Evolutionary conservation across 2,329 filamentous ascomycete genomes (phyloP).

Genomic region (Raffaelea albimanens): DNA sequence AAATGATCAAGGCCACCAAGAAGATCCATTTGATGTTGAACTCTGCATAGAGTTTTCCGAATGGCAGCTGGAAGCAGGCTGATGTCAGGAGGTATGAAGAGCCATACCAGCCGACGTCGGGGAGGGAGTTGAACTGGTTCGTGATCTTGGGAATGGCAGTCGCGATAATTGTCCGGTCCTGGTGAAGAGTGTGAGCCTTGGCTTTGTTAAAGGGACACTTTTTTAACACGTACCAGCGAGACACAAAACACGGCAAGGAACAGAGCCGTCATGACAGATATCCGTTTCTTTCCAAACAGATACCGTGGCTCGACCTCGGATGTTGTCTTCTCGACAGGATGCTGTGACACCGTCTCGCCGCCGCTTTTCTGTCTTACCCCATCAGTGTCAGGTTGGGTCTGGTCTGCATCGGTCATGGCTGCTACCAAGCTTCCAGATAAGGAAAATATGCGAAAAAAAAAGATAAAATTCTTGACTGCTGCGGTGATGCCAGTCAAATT

Average conservation of each 20-base stretch:
- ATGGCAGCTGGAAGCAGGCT: constrained; percentile 9
- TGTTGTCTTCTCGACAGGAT: neutral
- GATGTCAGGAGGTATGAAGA: constrained; percentile 17
- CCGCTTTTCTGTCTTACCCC: too few relatives aligned
- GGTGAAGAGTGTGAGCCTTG: neutral
- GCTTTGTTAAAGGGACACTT: neutral
- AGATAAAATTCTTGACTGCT: too few relatives aligned
- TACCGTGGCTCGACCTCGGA: neutral
- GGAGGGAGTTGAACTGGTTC: constrained; percentile 27
- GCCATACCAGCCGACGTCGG: constrained; percentile 39
- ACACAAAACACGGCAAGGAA: constrained; percentile 3
- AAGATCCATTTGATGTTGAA: constrained; percentile 10
- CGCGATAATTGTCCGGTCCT: constrained; percentile 24
- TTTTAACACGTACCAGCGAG: neutral
- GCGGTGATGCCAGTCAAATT: too few relatives aligned
- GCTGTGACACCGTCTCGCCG: too few relatives aligned
- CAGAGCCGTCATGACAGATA: neutral
- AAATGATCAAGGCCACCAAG: constrained; percentile 22
- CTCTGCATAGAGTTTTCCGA: constrained; percentile 9
- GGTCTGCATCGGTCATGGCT: too few relatives aligned
- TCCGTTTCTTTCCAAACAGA: neutral
- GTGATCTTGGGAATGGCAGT: constrained; percentile 32
- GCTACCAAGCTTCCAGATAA: too few relatives aligned
- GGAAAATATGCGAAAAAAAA: too few relatives aligned
- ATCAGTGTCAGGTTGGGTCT: too few relatives aligned